Conservation (phyloP, 306 rosid genomes). For the Vigna hirtella region DNA sequence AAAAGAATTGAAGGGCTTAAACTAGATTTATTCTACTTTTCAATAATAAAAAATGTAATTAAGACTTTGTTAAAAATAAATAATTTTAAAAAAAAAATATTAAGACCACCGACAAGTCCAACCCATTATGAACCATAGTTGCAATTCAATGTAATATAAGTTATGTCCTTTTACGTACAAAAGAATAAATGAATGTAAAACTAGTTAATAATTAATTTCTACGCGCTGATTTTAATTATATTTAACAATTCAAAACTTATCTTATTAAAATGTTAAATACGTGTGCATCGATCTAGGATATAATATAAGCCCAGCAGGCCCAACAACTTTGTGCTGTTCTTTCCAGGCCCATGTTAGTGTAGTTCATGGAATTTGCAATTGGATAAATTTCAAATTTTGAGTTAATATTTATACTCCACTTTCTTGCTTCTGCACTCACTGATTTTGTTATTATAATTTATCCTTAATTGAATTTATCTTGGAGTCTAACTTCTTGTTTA, state of each 20-base stretch:
- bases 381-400: not conserved
- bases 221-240: not conserved
- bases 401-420: too few relatives aligned
- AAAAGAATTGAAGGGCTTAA: too few relatives aligned
- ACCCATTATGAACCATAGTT: not conserved
- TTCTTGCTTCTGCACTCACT: too few relatives aligned
- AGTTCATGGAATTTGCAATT: not conserved
- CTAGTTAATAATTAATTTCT: not conserved
- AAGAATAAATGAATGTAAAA: not conserved
- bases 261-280: not conserved
- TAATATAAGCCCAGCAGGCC: not conserved
- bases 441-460: too few relatives aligned
- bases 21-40: too few relatives aligned
- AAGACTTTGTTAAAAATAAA: not conserved
- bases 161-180: too few relatives aligned
- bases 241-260: not conserved
- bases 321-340: not conserved
- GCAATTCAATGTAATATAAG: too few relatives aligned
- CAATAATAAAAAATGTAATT: too few relatives aligned
- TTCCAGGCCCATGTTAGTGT: slow-evolving; percentile 8
- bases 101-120: not conserved
- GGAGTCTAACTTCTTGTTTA: too few relatives aligned
- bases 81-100: not conserved
- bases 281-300: not conserved
- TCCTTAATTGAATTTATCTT: too few relatives aligned